Evolutionary conservation across 371 early-diverging fungal species (phyloP), one percentile per base, ranked within the genome.

Genomic region (Mucor lusitanicus): DNA sequence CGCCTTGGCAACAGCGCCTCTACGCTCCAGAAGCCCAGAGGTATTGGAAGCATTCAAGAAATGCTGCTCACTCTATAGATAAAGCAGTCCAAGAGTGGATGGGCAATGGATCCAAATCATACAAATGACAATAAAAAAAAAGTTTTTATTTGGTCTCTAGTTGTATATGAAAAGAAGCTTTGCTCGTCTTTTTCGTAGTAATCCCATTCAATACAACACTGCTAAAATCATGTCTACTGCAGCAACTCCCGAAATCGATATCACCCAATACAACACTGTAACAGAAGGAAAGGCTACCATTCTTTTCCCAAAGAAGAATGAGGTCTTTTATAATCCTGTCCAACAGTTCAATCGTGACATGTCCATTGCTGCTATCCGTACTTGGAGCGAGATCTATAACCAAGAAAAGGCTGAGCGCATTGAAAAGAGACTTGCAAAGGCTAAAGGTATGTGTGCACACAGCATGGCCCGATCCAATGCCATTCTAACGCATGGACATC

Each of bases 271-370:
- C 76, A 84, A 86, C 50, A 77, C 86, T 55, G 88, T 94, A 33
- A 89, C 86, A 8, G 95, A 94, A 66, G 95, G 95, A 67, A 80
- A 90, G 70, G 96, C 97, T 1, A 92, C 90, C n/a, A 94, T 97
- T 59, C 82, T 94, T 63, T 94, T 95, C 75, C 94, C 96, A 21
- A 91, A 92, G 65, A 83, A 86, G 60, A 93, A 96, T 75, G 92
- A 94, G 70, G 99, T 99, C 15, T 99, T 99, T 78, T 99, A 99
- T 84, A 99, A 99, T 73, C 98, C 99, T 11, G 97, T 99, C 19
- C 98, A 99, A 85, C 87, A 97, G 80, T 96, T 97, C 79, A 99
- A 99, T 81, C 89, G 99, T 59, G 97, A 98, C 83, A 91, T 99
- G 95, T 93, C 94, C 6, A 92, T 95, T 68, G 95, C 95, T 27